Percentiles rank a stretch among this genome's conserved stretches.
These are phyloP conservation scores for Ammopiptanthus mongolicus DNA, from an alignment of 306 rosid species.

Conservation along the genomic window DNA sequence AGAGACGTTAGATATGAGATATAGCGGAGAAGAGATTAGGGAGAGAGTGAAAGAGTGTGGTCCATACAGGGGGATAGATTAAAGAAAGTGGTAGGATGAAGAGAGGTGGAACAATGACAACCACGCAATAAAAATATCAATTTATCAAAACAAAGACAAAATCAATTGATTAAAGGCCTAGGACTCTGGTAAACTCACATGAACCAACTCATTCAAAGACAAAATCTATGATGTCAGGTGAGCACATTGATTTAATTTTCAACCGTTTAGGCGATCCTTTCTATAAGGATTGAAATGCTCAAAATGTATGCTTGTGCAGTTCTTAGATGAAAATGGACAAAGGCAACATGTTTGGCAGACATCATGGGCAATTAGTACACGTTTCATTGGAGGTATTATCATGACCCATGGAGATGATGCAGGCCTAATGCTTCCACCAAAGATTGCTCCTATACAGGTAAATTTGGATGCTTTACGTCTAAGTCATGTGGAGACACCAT, in stretches of 20 bases:
- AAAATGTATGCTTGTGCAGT: constrained; percentile 52
- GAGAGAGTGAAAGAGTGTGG: background rate
- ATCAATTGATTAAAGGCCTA: background rate
- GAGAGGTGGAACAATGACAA: background rate
- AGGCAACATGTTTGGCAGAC: constrained; percentile 93
- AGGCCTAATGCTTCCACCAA: constrained; percentile 94
- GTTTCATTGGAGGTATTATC: constrained; percentile 95
- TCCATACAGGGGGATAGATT: too few species aligned
- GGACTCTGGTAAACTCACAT: background rate
- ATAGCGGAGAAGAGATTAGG: background rate
- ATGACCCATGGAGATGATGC: constrained; percentile 97
- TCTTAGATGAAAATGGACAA: constrained; percentile 81
- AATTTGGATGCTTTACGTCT: constrained; percentile 8
- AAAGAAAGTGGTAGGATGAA: background rate
- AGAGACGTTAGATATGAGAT: background rate
- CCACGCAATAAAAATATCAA: background rate
- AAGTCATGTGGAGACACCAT: background rate
- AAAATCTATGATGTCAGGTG: too few species aligned
- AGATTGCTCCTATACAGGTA: constrained; percentile 88
- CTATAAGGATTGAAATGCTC: constrained; percentile 17
- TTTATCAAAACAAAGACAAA: background rate
- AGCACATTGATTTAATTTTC: background rate
- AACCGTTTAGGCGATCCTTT: constrained; percentile 18
- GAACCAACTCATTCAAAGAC: background rate
- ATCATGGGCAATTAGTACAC: constrained; percentile 98